Evolutionary conservation across 305 asterid species (phyloP), one percentile per base, ranked within the genome.

Genomic region (Caryopteris hybrid): DNA sequence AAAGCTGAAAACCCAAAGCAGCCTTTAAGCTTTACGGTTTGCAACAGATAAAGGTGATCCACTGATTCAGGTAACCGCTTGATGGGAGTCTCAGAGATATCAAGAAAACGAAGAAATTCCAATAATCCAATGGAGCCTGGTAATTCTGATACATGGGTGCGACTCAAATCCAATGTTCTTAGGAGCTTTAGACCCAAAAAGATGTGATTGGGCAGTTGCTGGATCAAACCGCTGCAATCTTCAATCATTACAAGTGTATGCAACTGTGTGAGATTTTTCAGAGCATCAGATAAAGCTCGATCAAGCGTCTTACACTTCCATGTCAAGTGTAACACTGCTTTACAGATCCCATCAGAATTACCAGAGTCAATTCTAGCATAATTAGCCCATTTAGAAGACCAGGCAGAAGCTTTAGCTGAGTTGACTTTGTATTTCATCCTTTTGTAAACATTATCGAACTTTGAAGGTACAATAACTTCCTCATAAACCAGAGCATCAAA

Each of bases 1-100:
- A 83, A 69, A n/a, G 67, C 71, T 45, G 0, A 45, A 57, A 80
- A 50, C 11, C 67, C 74, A 45, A 11, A 23, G 41, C 85, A 83
- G 3, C 58, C 70, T 56, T 52, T 74, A 13, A 83, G 80, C 11
- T 48, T 78, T 51, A 83, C 22, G n/a, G 88, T 78, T 55, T 80
- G 85, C 56, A 83, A 62, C 57, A 34, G 8, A 61, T 21, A 2
- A 25, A 83, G 79, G 36, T 61, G 43, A 38, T 66, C 77, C 23
- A 67, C 7, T 34, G 82, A 65, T 42, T 71, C 79, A 17, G 86
- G 82, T 42, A 83, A 57, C 4, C 41, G 11, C 10, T 61, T 66
- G 64, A 80, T 76, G 45, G 79, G 82, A 43, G 80, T 78, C 29
- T 72, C 75, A 2, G 84, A 80, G 31, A 76, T n/a, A 23, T 83